A percentile compares a stretch with the other conserved stretches of the same genome.
phyloP scores from a whole-genome alignment of 441 rosid species.

The Adansonia rubrostipa region DNA sequence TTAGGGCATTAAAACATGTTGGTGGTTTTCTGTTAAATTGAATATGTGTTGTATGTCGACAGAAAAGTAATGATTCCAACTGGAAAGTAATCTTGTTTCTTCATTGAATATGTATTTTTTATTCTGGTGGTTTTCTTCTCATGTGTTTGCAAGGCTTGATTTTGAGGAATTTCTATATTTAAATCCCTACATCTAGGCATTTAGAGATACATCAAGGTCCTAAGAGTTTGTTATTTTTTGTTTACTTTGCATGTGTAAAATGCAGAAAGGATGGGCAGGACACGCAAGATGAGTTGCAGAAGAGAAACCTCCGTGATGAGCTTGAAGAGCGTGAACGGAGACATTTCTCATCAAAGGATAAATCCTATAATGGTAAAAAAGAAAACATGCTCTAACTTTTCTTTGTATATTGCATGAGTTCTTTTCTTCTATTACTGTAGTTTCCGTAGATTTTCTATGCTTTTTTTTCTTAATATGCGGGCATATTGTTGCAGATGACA shows the following conservation, averaged over 20 bases:
- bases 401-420: not conserved
- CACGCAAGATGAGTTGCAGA: conserved; percentile 80
- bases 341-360: conserved; percentile 90
- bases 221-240: conserved; percentile 1
- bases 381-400: not conserved
- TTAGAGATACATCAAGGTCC: not conserved
- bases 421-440: not conserved
- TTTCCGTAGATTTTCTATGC: not conserved
- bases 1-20: not conserved
- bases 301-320: conserved; percentile 87
- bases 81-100: not conserved
- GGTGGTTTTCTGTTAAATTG: not conserved
- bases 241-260: conserved; percentile 22
- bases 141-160: not conserved
- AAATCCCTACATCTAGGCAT: conserved; percentile 2
- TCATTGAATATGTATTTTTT: not conserved
- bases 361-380: conserved; percentile 62
- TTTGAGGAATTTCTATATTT: not conserved
- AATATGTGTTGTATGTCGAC: not conserved
- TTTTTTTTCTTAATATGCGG: conserved; percentile 19
- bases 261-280: conserved; percentile 94
- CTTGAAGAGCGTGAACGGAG: conserved; percentile 89
- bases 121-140: not conserved
- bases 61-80: not conserved
- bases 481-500: conserved; percentile 46